Percentiles rank a stretch among this genome's conserved stretches.
Evolutionary conservation across 345 rosid genomes (phyloP).

Genomic region (Kandelia obovata): DNA sequence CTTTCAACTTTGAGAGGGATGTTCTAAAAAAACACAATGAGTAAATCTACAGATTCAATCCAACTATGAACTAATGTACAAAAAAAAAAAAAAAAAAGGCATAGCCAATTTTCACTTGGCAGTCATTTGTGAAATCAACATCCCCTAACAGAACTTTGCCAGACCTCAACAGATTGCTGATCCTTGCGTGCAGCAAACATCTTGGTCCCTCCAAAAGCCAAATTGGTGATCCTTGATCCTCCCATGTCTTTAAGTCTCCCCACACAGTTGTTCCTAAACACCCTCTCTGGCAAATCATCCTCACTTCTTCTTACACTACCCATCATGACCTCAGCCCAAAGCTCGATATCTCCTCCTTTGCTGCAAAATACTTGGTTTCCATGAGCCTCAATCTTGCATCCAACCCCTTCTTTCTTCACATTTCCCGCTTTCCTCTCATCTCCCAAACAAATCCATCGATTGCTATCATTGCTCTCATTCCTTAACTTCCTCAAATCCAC

Average conservation of each 20-base stretch:
- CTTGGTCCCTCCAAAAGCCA: conserved; percentile 82
- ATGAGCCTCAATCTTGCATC: conserved; percentile 72
- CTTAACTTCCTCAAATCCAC: conserved; percentile 66
- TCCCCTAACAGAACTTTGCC: conserved; percentile 57
- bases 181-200: conserved; percentile 72
- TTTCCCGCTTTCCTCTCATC: conserved; percentile 46
- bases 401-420: conserved; percentile 77
- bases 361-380: conserved; percentile 78
- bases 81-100: too few species aligned
- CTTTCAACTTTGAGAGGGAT: too few species aligned
- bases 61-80: too few species aligned
- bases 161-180: conserved; percentile 73
- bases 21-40: too few species aligned
- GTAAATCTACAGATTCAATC: too few species aligned
- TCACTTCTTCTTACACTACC: conserved; percentile 28
- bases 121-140: conserved; percentile 3
- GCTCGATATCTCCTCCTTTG: conserved; percentile 60
- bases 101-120: too few species aligned
- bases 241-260: conserved; percentile 56
- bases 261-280: conserved; percentile 64
- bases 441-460: conserved; percentile 66
- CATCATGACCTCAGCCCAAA: conserved; percentile 82
- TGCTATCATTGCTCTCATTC: conserved; percentile 12
- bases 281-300: conserved; percentile 45
- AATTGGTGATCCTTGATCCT: conserved; percentile 52